phyloP scores from a whole-genome alignment of 192 early-diverging fungal genomes.

The Entomortierella parvispora region DNA sequence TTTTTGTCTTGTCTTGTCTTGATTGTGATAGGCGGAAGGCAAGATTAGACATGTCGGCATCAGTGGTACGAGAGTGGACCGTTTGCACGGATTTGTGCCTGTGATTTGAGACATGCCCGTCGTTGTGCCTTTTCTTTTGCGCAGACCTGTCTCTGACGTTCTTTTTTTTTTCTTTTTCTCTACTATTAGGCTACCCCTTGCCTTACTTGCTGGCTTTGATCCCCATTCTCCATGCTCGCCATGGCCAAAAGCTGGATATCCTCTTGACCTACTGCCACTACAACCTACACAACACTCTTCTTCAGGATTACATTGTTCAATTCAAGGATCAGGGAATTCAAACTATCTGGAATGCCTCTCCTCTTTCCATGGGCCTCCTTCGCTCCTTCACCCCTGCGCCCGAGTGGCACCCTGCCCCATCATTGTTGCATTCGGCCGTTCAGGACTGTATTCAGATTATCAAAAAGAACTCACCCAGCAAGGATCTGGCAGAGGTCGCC shows the following conservation, averaged over 20 bases:
- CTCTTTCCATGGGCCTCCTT: slow-evolving; percentile 78
- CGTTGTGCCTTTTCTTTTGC: no score
- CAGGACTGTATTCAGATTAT: slow-evolving; percentile 57
- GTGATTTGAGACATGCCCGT: no score
- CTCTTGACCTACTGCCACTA: slow-evolving; percentile 78
- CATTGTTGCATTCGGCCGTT: slow-evolving; percentile 58
- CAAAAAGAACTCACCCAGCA: slow-evolving; percentile 40
- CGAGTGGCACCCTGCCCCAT: slow-evolving; percentile 78
- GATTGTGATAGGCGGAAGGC: slow-evolving; percentile 53
- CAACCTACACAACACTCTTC: slow-evolving; percentile 69
- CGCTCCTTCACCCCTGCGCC: slow-evolving; percentile 57
- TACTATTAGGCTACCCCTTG: slow-evolving; percentile 67
- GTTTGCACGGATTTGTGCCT: no score
- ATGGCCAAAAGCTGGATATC: slow-evolving; percentile 65
- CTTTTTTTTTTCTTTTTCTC: not conserved
- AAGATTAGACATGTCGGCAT: slow-evolving; percentile 74
- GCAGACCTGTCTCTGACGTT: not conserved
- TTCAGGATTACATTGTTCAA: slow-evolving; percentile 60
- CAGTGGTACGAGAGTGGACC: slow-evolving; percentile 71
- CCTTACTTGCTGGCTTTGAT: slow-evolving; percentile 68
- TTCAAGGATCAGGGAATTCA: slow-evolving; percentile 66
- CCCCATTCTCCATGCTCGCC: slow-evolving; percentile 58
- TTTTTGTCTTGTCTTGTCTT: not conserved
- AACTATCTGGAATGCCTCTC: slow-evolving; percentile 73
- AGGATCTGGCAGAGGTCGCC: slow-evolving; percentile 66